Evolutionary conservation across 768 basidiomycete genomes (phyloP).

Genomic region (Boletus rubescentipes): DNA sequence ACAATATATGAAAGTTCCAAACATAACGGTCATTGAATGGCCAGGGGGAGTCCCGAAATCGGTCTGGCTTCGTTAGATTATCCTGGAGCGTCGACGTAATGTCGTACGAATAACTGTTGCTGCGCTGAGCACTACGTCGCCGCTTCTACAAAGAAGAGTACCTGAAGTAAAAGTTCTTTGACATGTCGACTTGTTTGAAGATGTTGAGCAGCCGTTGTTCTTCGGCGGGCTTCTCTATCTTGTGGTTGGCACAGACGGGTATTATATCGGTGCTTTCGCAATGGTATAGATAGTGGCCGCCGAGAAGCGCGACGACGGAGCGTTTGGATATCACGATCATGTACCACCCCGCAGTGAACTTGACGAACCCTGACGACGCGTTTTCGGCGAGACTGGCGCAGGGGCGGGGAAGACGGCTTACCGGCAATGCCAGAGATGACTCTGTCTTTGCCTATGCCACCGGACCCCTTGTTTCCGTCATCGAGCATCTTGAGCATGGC

Average conservation of each 20-base stretch:
- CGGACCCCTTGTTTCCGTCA: constrained; percentile 87
- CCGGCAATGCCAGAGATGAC: constrained; percentile 85
- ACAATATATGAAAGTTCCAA: constrained; percentile 92
- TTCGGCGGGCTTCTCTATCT: constrained; percentile 83
- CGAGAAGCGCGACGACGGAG: constrained; percentile 88
- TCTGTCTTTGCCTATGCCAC: constrained; percentile 78
- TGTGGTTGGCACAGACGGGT: constrained; percentile 74
- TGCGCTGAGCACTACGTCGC: background rate
- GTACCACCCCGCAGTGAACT: constrained; percentile 96
- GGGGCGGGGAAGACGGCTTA: constrained; percentile 28
- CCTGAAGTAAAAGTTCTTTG: constrained; percentile 99
- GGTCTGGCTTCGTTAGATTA: constrained; percentile 69
- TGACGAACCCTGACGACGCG: constrained; percentile 67
- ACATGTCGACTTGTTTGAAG: constrained; percentile 96
- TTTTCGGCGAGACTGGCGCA: background rate
- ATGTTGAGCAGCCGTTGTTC: constrained; percentile 86
- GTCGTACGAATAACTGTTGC: constrained; percentile 87
- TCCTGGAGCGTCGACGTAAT: constrained; percentile 93
- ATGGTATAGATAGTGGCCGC: constrained; percentile 95
- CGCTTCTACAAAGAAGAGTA: constrained; percentile 26
- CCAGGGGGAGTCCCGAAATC: constrained; percentile 48
- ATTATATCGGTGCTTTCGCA: constrained; percentile 89
- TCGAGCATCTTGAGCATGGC: constrained; percentile 93
- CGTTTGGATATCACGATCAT: constrained; percentile 89
- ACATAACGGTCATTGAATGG: constrained; percentile 86